Base-by-base conservation (phyloP, 371 early-diverging fungal species). In the Phascolomyces articulosus region DNA sequence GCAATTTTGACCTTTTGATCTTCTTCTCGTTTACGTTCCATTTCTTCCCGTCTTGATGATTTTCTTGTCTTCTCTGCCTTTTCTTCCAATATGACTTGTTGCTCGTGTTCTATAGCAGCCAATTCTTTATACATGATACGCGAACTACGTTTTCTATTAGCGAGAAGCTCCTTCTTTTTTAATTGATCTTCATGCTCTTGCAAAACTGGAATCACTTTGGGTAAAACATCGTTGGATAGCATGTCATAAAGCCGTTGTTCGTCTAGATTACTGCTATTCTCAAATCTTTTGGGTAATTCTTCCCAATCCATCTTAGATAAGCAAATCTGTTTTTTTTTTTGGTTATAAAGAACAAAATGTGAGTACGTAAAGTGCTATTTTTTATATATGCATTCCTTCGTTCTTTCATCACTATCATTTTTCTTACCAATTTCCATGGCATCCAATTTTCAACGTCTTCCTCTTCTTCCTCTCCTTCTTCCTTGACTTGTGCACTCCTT, bases 61-160 rank as follows among this genome's bases (percentile, higher is more conserved):
- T 62, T 62, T 28, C 66, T 48, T 16, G 70, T 56, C 15, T 48
- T 40, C 11, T 60, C 21, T 15, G 21, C 47, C 26, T 48, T 11
- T 8, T 48, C 29, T 21, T 34, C 28, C 40, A 31, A 40, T 13
- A 65, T 75, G 23, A 55, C 64, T 23, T 69, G 66, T 18, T 76
- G 76, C 23, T 71, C 77, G 31, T 70, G 69, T 53, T 84, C 87
- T 26, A 83, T 69, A 21, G 78, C 70, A 41, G 84, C 84, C 57
- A 87, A 62, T 38, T 85, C 87, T 34, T 73, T 75, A 54, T 85
- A 77, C 64, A 88, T 84, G 21, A 90, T 79, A 31, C 91, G 84
- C 16, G 90, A 85, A 24, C 89, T 89, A 44, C 92, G 65, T 61
- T 90, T 92, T 40, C 90, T 81, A 47, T 86, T 75, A n/a, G 71